phyloP scores from a whole-genome alignment of 2,329 filamentous ascomycete genomes.

The Monilinia laxa region DNA sequence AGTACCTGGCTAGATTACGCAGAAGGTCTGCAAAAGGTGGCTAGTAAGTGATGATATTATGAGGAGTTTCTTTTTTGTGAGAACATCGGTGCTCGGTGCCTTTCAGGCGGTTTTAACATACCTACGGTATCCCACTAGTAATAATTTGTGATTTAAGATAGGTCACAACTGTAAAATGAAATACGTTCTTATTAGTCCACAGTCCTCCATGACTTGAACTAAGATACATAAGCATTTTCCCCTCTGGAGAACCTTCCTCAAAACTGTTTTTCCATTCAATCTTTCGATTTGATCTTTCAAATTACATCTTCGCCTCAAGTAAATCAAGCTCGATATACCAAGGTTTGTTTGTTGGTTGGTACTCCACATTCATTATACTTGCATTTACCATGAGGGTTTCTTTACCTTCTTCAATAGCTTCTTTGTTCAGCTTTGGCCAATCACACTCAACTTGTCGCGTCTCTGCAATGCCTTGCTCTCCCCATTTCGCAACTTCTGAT shows the following conservation, averaged over 20 bases:
- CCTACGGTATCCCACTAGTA: too few species aligned
- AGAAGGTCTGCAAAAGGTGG: conserved; percentile 11
- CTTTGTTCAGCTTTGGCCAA: background rate
- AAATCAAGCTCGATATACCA: conserved; percentile 42
- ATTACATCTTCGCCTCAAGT: background rate
- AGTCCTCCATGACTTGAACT: background rate
- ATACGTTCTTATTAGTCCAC: background rate
- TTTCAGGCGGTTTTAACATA: background rate
- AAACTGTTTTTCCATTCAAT: background rate
- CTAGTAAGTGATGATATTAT: background rate
- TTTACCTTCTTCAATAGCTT: conserved; percentile 18
- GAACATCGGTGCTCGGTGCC: background rate
- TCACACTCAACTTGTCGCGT: background rate
- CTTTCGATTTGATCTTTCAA: background rate
- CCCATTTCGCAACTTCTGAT: conserved; percentile 53
- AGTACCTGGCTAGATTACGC: conserved; percentile 28
- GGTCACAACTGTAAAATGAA: background rate
- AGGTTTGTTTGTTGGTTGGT: conserved; percentile 48
- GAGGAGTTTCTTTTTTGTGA: background rate
- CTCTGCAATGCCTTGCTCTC: conserved; percentile 49
- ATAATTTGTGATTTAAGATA: background rate
- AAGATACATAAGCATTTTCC: background rate
- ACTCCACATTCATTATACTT: conserved; percentile 48
- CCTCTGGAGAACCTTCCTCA: background rate
- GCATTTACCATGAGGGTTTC: conserved; percentile 51